Evolutionary conservation across 371 early-diverging fungal genomes (phyloP), one percentile per base, ranked within the genome.

Genomic region (Mortierella sp.): DNA sequence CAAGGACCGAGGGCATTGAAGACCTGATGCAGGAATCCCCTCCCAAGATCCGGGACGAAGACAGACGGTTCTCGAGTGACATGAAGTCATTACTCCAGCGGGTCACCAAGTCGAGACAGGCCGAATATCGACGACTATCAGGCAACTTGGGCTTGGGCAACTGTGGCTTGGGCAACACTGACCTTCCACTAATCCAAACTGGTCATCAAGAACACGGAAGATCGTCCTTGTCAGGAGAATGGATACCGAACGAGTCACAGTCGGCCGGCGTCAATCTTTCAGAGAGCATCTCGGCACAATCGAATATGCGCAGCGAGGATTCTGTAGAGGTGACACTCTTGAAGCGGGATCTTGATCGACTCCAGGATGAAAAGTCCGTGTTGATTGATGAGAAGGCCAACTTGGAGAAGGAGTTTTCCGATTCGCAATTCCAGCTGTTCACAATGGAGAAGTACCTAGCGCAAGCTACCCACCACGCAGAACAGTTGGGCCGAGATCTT

Each of bases 21-120:
- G 77, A 76, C 34, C 50, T 76, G 21, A 69, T 76, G 77, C 69
- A 68, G 24, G 77, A 76, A 19, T 76, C 77, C 2, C 77, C 77
- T 25, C 77, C 77, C 16, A 76, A 76, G 40, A 9, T 69, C 8
- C 52, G 68, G 9, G 77, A 76, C 13, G 58, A 45, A 0, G 63
- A 68, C 47, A 48, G 77, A 17, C 61, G 77, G 3, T 76, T 76
- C 58, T 76, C 77, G 22, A 68, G 65, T 25, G 77, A 76, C 44
- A 68, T 69, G 54, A 76, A 76, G 17, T 76, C 77, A 10, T 46
- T 76, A 12, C 57, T 76, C 17, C 77, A 76, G 29, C 60, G 77
- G 17, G 77, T 76, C 17, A 57, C 65, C 54, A 59, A 69, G 40
- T 53, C 57, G 5, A 44, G 77, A 9, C 60, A 76, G 41, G 69